A percentile compares a stretch with the other conserved stretches of the same genome.
Conservation (phyloP, 345 rosid genomes). For the Eucalyptus cloeziana region DNA sequence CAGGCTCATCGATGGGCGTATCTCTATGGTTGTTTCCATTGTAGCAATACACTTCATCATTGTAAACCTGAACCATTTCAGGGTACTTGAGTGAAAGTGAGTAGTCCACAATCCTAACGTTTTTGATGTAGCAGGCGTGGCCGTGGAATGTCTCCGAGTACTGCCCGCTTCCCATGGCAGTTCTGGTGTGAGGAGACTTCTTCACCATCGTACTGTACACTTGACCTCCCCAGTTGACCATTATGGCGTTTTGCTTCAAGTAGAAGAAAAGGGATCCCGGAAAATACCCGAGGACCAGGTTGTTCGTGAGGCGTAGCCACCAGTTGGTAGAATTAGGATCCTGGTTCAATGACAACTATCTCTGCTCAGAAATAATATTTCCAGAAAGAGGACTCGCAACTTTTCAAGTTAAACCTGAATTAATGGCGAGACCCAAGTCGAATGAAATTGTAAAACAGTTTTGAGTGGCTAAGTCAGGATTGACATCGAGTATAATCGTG, state of each 20-base stretch:
- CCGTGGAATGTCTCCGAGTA: not conserved
- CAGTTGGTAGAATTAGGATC: constrained; percentile 31
- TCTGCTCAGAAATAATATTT: not conserved
- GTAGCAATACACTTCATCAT: constrained; percentile 22
- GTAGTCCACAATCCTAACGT: constrained; percentile 23
- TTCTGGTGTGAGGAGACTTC: constrained; percentile 38
- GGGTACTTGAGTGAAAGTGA: constrained; percentile 29
- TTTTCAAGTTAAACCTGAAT: not conserved
- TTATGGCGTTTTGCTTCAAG: constrained; percentile 17
- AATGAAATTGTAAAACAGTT: not conserved
- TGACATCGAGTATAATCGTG: not conserved
- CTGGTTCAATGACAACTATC: not conserved
- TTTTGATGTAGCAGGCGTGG: constrained; percentile 11
- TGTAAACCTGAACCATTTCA: not conserved
- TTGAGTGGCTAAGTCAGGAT: not conserved
- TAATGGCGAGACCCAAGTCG: not conserved
- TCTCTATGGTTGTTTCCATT: not conserved
- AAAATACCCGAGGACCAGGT: constrained; percentile 23
- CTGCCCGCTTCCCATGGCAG: constrained; percentile 43
- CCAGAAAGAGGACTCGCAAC: not conserved
- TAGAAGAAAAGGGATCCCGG: constrained; percentile 12
- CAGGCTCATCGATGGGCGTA: constrained; percentile 3
- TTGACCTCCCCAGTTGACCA: constrained; percentile 61
- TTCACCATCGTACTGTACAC: constrained; percentile 26
- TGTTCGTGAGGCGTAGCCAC: constrained; percentile 16